Conservation (phyloP, 2,329 filamentous ascomycete genomes). For the Fusarium globosum region DNA sequence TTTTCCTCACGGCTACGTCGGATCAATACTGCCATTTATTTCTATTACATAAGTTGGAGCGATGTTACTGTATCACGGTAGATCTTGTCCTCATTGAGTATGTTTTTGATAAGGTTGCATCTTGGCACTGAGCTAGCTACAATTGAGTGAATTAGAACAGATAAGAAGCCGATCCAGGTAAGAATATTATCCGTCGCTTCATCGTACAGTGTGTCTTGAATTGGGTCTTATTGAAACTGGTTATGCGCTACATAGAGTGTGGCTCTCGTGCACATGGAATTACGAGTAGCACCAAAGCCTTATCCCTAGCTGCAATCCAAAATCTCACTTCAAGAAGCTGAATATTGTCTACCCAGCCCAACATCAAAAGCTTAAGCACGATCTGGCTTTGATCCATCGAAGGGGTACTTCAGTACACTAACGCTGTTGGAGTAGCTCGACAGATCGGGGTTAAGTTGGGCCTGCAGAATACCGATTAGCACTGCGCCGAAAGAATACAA, state of each 20-base stretch:
- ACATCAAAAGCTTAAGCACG: background rate
- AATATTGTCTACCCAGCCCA: too few species aligned
- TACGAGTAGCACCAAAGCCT: background rate
- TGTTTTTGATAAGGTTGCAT: background rate
- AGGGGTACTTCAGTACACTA: background rate
- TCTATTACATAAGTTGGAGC: background rate
- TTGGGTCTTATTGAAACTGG: too few species aligned
- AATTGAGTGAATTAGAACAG: background rate
- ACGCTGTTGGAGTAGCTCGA: background rate
- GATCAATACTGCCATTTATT: background rate
- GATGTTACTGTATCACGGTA: fast-evolving
- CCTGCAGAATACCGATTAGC: background rate
- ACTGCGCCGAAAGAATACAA: too few species aligned
- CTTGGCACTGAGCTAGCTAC: background rate
- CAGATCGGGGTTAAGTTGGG: background rate
- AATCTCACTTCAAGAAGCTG: background rate
- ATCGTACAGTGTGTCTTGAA: background rate
- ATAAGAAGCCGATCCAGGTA: background rate
- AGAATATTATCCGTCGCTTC: background rate
- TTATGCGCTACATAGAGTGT: background rate
- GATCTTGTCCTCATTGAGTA: background rate
- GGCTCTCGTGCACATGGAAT: background rate
- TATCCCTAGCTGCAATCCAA: too few species aligned
- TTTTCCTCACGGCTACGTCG: background rate
- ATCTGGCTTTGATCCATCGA: conserved; percentile 4